phyloP scores from a whole-genome alignment of 768 basidiomycete species.

The Crassisporium funariophilum region DNA sequence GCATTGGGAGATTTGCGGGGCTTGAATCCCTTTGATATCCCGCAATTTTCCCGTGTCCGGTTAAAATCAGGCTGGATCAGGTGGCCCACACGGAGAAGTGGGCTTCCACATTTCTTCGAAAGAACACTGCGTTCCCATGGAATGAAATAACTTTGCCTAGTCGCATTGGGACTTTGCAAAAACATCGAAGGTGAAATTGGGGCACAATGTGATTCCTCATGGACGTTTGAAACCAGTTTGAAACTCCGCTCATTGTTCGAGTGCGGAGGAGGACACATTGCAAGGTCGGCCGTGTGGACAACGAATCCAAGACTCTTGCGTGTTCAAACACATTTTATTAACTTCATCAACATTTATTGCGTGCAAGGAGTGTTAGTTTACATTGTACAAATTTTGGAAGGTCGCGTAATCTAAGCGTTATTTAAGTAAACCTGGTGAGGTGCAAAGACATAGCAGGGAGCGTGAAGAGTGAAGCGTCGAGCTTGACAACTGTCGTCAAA shows the following conservation, averaged over 20 bases:
- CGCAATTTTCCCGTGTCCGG: too few relatives aligned
- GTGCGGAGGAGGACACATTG: background rate
- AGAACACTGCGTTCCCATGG: too few relatives aligned
- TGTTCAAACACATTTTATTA: too few relatives aligned
- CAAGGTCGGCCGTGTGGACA: background rate
- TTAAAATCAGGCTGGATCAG: too few relatives aligned
- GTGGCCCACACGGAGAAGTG: too few relatives aligned
- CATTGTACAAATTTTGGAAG: background rate
- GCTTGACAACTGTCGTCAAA: background rate
- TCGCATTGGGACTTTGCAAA: too few relatives aligned
- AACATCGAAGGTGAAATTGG: background rate
- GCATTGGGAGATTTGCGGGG: too few relatives aligned
- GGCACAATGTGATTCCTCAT: background rate
- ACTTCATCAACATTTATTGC: slow-evolving; percentile 1
- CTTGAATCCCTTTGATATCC: too few relatives aligned
- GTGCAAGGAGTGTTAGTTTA: background rate
- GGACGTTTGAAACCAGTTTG: slow-evolving; percentile 1
- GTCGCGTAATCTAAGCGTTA: background rate
- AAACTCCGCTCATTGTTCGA: background rate
- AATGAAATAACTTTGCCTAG: too few relatives aligned
- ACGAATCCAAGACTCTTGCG: too few relatives aligned
- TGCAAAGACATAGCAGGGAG: background rate
- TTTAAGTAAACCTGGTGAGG: too few relatives aligned
- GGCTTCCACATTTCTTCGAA: too few relatives aligned
- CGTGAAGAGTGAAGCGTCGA: slow-evolving; percentile 3